Evolutionary conservation across 164 flowering plant species (phyloP).

Genomic region (Nymphaea thermarum): DNA sequence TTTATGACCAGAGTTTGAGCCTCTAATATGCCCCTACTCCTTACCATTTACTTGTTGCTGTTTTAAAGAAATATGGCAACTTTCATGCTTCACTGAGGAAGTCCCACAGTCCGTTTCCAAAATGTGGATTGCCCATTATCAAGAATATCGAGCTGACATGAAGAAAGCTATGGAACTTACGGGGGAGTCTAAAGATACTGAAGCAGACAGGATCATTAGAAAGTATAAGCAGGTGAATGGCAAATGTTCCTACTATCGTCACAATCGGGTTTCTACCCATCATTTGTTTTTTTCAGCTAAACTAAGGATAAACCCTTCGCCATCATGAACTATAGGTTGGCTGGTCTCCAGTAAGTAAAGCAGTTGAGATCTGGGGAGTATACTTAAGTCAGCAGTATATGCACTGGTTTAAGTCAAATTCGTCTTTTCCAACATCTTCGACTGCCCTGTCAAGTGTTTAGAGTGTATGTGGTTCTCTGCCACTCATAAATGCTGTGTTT

Average conservation of each 20-base stretch:
- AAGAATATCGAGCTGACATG: conserved; percentile 49
- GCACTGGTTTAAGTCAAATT: too few relatives aligned
- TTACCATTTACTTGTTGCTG: not conserved
- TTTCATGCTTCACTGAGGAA: conserved; percentile 39
- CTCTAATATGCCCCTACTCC: not conserved
- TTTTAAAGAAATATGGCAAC: conserved; percentile 34
- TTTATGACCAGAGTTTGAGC: not conserved
- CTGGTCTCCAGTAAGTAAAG: too few relatives aligned
- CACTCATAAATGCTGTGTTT: too few relatives aligned
- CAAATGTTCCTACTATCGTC: not conserved
- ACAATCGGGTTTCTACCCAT: too few relatives aligned
- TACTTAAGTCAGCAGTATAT: too few relatives aligned
- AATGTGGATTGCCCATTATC: conserved; percentile 33
- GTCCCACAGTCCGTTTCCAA: conserved; percentile 16
- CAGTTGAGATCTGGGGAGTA: too few relatives aligned
- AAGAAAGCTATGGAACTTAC: conserved; percentile 14
- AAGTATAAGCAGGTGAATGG: conserved; percentile 55
- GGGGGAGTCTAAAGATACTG: conserved; percentile 13
- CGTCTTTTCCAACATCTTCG: too few relatives aligned
- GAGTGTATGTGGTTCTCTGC: too few relatives aligned
- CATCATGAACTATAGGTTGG: too few relatives aligned
- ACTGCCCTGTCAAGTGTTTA: too few relatives aligned
- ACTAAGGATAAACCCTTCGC: too few relatives aligned
- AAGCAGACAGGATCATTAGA: conserved; percentile 28
- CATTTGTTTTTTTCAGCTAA: too few relatives aligned